Conservation (phyloP, 2,329 filamentous ascomycete genomes). For the Exophiala sideris region DNA sequence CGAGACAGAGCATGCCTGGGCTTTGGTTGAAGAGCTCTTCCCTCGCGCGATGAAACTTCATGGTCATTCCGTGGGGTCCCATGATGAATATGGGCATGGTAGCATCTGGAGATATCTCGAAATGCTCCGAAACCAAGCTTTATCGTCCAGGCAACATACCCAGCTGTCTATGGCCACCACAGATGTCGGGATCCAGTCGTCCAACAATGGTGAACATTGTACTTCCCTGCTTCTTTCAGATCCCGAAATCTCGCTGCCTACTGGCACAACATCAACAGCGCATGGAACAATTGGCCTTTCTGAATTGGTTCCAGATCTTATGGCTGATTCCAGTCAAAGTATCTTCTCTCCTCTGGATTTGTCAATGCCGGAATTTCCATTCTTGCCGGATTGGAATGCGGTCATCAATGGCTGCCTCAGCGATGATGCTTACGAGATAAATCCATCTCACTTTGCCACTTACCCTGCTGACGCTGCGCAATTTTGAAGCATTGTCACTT, state of each 20-base stretch:
- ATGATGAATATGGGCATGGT: not conserved
- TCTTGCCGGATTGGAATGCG: constrained; percentile 26
- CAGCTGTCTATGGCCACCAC: not conserved
- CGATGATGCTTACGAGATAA: not conserved
- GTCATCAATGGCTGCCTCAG: constrained; percentile 1
- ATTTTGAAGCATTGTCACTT: not conserved
- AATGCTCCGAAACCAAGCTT: not conserved
- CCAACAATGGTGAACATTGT: not conserved
- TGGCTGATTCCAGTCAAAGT: constrained; percentile 7
- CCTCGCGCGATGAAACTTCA: not conserved
- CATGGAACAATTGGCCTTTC: not conserved
- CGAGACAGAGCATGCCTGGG: constrained; percentile 3
- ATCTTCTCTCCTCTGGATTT: constrained; percentile 19
- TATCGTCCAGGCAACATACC: not conserved
- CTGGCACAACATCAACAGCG: not conserved
- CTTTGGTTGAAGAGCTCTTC: constrained; percentile 2
- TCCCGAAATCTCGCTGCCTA: not conserved
- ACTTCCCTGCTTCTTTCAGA: not conserved
- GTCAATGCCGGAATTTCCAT: constrained; percentile 20
- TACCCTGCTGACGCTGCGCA: not conserved
- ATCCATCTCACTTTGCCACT: not conserved
- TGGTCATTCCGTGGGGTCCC: not conserved
- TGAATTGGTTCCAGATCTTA: not conserved
- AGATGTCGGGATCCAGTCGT: not conserved
- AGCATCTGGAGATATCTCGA: not conserved